phyloP scores from a whole-genome alignment of 805 yeast species.

The Metschnikowia gruessii region DNA sequence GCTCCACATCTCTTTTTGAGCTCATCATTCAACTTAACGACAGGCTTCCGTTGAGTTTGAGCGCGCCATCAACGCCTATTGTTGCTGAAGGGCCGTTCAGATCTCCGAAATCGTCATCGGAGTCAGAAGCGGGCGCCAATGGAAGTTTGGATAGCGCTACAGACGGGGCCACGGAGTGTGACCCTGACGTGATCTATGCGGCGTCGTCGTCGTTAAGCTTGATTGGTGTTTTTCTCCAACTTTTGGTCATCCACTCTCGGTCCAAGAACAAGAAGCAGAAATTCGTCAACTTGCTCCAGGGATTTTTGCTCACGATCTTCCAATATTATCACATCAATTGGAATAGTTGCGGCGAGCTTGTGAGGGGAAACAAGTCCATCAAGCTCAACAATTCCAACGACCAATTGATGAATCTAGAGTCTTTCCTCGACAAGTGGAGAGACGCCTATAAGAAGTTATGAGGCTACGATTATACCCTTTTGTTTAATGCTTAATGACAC shows the following conservation, averaged over 20 bases:
- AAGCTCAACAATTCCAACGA: conserved; percentile 37
- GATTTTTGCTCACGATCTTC: conserved; percentile 33
- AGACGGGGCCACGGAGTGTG: conserved; percentile 4
- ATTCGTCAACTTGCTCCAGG: conserved; percentile 29
- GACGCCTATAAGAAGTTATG: conserved; percentile 26
- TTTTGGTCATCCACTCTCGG: conserved; percentile 33
- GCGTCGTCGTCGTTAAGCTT: conserved; percentile 33
- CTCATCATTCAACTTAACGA: conserved; percentile 40
- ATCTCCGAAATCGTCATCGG: conserved; percentile 12
- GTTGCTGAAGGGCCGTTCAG: conserved; percentile 15
- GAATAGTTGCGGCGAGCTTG: conserved; percentile 35
- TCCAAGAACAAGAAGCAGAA: conserved; percentile 34
- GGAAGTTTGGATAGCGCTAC: conserved; percentile 1
- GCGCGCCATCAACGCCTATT: conserved; percentile 45
- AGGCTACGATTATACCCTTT: conserved; percentile 3
- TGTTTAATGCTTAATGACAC: conserved; percentile 1
- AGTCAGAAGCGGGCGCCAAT: conserved; percentile 5
- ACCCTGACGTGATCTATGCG: background rate
- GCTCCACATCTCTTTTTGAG: conserved; percentile 31
- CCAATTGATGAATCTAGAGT: conserved; percentile 32
- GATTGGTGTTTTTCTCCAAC: conserved; percentile 33
- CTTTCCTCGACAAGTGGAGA: conserved; percentile 40
- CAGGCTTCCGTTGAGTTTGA: conserved; percentile 40
- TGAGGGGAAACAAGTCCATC: conserved; percentile 34
- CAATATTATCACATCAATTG: conserved; percentile 43